Base-by-base conservation (phyloP, 2,329 filamentous ascomycete genomes). In the Talaromyces marneffei region DNA sequence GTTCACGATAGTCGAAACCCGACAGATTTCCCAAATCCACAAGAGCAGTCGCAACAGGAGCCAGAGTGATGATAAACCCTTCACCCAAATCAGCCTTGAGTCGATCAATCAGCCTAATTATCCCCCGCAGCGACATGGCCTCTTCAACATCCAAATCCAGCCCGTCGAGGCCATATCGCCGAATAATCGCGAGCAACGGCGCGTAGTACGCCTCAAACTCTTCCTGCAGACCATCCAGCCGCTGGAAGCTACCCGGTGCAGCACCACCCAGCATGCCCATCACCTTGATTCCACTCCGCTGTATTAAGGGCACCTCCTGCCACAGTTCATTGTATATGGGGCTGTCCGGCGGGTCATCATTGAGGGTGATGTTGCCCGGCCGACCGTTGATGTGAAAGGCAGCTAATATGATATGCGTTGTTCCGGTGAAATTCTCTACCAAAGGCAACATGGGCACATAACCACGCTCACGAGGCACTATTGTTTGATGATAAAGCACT, bases 191-290 rank as follows among this genome's bases (percentile, higher is more conserved):
- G 31, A 84, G 80, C 20, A 96, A 77, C 2, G 89, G 90, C 0
- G 69, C 69, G 70, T 96, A 94, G 76, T 89, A 91, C 16, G 77
- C 73, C 74, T 95, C 89, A 69, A 95, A 95, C 25, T 80, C 77
- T 57, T 82, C 77, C 29, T 77, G 75, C 39, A 79, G 72, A 60
- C 85, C 84, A 68, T 88, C 84, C 3, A 87, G 78, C 60, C 84
- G 80, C 54, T 80, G 77, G 71, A 84, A 96, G 12, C 86, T 88
- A 10, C 92, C 92, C 62, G 83, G 82, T 0, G 91, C 91, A 2
- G 92, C 91, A 16, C 92, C 92, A 40, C 92, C 92, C 1, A 96
- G 80, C 90, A 97, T 94, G 59, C 85, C 90, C 71, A 96, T 81
- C 12, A 96, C 85, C 68, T 88, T 91, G 65, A 96, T 82, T 44